Conservation (phyloP, 148 eudicot species). For the Fallopia convolvulus region DNA sequence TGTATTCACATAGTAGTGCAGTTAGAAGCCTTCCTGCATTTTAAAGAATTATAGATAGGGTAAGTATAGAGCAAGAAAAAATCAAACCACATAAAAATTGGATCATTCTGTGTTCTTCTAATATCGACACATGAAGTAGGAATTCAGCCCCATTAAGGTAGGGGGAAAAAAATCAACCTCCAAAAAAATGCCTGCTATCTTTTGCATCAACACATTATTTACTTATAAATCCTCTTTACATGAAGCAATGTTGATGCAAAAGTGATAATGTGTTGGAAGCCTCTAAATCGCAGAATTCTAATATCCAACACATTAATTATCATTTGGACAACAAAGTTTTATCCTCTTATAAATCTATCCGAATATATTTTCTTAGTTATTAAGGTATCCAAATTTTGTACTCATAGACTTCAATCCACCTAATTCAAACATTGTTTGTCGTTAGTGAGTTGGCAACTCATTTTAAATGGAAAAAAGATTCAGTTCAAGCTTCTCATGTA, state of each 20-base stretch:
- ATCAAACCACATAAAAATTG: not conserved
- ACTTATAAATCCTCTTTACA: no score
- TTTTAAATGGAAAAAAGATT: not conserved
- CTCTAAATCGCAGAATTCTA: no score
- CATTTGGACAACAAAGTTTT: not conserved
- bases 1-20: conserved; percentile 90
- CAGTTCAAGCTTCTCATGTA: not conserved
- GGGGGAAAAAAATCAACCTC: not conserved
- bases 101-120: not conserved
- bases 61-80: not conserved
- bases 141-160: not conserved
- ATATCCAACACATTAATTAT: not conserved
- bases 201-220: no score
- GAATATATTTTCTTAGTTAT: not conserved
- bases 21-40: conserved; percentile 82
- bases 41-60: not conserved
- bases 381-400: not conserved
- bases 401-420: not conserved
- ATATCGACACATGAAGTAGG: not conserved
- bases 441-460: not conserved
- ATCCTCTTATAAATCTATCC: not conserved
- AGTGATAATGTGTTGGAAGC: no score
- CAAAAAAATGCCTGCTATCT: not conserved
- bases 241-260: no score
- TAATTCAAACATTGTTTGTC: not conserved